phyloP scores from a whole-genome alignment of 805 yeast species.

The Metschnikowia chrysomelidarum region DNA sequence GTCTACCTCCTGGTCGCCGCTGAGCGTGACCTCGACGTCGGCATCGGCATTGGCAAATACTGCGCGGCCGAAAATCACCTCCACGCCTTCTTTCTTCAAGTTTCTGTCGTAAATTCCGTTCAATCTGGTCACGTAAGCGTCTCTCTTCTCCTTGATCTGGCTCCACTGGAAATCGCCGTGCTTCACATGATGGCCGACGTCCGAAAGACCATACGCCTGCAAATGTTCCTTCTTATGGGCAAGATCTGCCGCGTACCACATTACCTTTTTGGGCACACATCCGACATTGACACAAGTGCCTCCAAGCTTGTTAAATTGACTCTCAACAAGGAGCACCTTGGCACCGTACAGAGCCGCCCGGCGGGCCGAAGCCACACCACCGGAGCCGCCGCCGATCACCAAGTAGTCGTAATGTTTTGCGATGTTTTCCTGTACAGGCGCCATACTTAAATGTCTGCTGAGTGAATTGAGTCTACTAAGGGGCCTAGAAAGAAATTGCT shows the following conservation, averaged over 20 bases:
- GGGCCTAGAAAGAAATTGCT: constrained; percentile 9
- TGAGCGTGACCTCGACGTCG: constrained; percentile 68
- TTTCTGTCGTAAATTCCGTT: constrained; percentile 93
- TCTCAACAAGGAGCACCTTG: constrained; percentile 78
- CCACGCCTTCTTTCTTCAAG: constrained; percentile 84
- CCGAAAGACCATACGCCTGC: constrained; percentile 75
- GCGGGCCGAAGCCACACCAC: constrained; percentile 98
- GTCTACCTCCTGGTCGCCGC: constrained; percentile 39
- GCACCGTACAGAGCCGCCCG: constrained; percentile 95
- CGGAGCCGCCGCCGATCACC: constrained; percentile 98
- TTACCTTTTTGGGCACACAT: constrained; percentile 97
- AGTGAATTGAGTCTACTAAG: constrained; percentile 21
- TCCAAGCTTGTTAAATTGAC: constrained; percentile 67
- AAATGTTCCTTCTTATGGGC: constrained; percentile 77
- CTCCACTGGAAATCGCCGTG: constrained; percentile 74
- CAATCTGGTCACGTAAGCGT: constrained; percentile 81
- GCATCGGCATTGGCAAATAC: constrained; percentile 61
- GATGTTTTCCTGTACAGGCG: constrained; percentile 41
- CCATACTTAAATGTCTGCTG: constrained; percentile 47
- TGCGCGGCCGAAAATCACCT: constrained; percentile 83
- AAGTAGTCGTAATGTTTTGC: constrained; percentile 75
- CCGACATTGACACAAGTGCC: constrained; percentile 99
- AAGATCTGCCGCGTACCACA: constrained; percentile 96
- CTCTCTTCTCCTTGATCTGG: constrained; percentile 79
- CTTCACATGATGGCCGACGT: constrained; percentile 48